A percentile compares a stretch with the other conserved stretches of the same genome.
Evolutionary conservation across 2,329 filamentous ascomycete genomes (phyloP).

Genomic region (Phialophora verrucosa): DNA sequence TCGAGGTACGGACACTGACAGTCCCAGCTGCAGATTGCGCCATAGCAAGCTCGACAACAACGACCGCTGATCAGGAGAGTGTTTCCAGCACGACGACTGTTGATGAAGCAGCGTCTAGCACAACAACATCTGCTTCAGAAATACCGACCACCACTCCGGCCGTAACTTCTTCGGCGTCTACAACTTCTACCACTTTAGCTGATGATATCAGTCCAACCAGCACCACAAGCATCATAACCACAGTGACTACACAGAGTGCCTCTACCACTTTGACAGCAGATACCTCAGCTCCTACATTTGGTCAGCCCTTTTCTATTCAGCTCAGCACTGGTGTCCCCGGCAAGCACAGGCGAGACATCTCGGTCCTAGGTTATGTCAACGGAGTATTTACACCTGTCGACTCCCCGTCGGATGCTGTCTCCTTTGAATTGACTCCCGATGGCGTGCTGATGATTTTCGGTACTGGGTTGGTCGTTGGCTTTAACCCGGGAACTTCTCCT

Average conservation of each 20-base stretch:
- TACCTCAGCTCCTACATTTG: constrained; percentile 12
- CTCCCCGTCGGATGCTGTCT: constrained; percentile 14
- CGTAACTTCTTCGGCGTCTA: neutral
- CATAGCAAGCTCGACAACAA: constrained; percentile 7
- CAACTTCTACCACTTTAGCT: constrained; percentile 2
- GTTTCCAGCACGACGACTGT: constrained; percentile 5
- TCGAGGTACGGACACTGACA: constrained; percentile 12
- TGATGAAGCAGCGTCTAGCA: neutral
- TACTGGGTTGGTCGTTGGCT: constrained; percentile 14
- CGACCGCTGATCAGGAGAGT: neutral
- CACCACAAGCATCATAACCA: constrained; percentile 9
- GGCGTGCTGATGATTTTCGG: constrained; percentile 21
- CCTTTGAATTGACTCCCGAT: constrained; percentile 14
- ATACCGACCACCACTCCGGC: neutral
- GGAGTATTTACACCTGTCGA: constrained; percentile 8
- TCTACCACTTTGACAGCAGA: constrained; percentile 17
- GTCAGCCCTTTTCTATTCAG: constrained; percentile 15
- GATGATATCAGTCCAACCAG: constrained; percentile 3
- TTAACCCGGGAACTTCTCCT: constrained; percentile 11
- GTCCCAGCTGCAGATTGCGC: constrained; percentile 9
- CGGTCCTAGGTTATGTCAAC: constrained; percentile 14
- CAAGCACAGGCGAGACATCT: constrained; percentile 19
- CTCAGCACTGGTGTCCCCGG: neutral
- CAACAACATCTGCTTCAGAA: neutral
- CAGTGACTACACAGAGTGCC: neutral